phyloP scores from a whole-genome alignment of 164 flowering plant genomes.

The Vitis rotundifolia region DNA sequence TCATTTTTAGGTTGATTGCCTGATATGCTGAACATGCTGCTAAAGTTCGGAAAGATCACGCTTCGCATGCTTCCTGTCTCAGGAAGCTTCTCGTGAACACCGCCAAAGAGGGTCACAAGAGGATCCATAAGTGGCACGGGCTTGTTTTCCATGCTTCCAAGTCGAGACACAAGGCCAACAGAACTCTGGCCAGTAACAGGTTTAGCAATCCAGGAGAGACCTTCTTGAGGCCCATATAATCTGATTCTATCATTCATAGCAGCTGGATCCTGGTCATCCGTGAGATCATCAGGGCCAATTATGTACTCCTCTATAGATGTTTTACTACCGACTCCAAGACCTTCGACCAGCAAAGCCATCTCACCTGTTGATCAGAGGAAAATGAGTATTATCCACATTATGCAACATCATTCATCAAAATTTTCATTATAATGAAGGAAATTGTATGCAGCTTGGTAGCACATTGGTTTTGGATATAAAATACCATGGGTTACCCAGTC shows the following conservation, averaged over 20 bases:
- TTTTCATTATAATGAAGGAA: not conserved
- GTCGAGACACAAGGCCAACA: slow-evolving; percentile 46
- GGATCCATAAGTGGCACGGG: slow-evolving; percentile 45
- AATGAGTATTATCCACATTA: slow-evolving; percentile 4
- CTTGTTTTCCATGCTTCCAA: slow-evolving; percentile 37
- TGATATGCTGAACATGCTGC: slow-evolving; percentile 60
- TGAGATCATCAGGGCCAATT: slow-evolving; percentile 44
- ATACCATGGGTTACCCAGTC: not conserved
- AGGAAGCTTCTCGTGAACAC: slow-evolving; percentile 54
- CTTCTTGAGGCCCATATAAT: slow-evolving; percentile 51
- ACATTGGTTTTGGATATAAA: not conserved
- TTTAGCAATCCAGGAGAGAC: slow-evolving; percentile 56
- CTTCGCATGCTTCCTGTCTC: slow-evolving; percentile 56
- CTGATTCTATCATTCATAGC: slow-evolving; percentile 38
- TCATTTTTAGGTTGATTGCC: slow-evolving; percentile 41
- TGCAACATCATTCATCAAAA: not conserved
- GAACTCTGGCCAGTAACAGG: slow-evolving; percentile 51
- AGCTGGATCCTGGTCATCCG: slow-evolving; percentile 34
- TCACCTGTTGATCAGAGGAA: slow-evolving; percentile 40
- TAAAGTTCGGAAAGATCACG: slow-evolving; percentile 49
- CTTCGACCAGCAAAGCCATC: slow-evolving; percentile 64
- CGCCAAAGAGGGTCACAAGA: slow-evolving; percentile 55
- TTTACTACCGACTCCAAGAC: slow-evolving; percentile 51
- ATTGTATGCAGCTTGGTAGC: no score
- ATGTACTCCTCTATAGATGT: slow-evolving; percentile 57